Percentiles rank a stretch among this genome's conserved stretches.
Conservation (phyloP, 257 asterid genomes). For the Ophiorrhiza pumila region DNA sequence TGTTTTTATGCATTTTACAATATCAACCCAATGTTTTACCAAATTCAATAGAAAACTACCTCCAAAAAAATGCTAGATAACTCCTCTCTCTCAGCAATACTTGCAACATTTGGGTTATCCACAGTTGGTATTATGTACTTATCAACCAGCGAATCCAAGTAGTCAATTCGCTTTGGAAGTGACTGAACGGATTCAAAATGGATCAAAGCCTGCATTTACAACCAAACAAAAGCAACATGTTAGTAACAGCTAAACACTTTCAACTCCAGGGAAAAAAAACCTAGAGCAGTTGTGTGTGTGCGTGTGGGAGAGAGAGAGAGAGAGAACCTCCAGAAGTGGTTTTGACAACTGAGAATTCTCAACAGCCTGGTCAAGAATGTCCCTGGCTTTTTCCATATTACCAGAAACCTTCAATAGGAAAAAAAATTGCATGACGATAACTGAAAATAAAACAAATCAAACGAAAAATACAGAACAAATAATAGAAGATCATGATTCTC, state of each 20-base stretch:
- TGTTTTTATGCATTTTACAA: not conserved
- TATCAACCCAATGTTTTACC: not conserved
- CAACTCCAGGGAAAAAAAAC: not conserved
- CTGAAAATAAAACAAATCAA: not conserved
- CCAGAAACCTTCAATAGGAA: conserved; percentile 51
- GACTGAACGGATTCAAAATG: conserved; percentile 91
- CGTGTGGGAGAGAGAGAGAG: conserved; percentile 11
- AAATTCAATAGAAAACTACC: conserved; percentile 39
- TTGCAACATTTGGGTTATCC: conserved; percentile 55
- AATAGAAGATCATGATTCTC: not conserved
- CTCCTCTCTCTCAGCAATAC: conserved; percentile 84
- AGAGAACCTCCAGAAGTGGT: conserved; percentile 82
- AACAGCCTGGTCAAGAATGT: conserved; percentile 57
- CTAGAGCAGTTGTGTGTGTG: not conserved
- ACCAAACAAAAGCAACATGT: conserved; percentile 13
- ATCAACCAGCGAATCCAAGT: conserved; percentile 75
- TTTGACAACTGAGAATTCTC: conserved; percentile 73
- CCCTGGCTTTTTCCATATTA: conserved; percentile 50
- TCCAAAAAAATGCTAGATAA: conserved; percentile 87
- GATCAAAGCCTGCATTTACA: conserved; percentile 72
- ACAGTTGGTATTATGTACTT: conserved; percentile 57
- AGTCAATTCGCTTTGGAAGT: conserved; percentile 73
- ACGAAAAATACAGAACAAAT: not conserved
- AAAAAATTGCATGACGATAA: conserved; percentile 1
- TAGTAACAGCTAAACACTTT: conserved; percentile 14